Percentiles rank a stretch among this genome's conserved stretches.
These are phyloP conservation scores for Leishmania turanica DNA, from an alignment of 208 protist species.

Conservation along the genomic window DNA sequence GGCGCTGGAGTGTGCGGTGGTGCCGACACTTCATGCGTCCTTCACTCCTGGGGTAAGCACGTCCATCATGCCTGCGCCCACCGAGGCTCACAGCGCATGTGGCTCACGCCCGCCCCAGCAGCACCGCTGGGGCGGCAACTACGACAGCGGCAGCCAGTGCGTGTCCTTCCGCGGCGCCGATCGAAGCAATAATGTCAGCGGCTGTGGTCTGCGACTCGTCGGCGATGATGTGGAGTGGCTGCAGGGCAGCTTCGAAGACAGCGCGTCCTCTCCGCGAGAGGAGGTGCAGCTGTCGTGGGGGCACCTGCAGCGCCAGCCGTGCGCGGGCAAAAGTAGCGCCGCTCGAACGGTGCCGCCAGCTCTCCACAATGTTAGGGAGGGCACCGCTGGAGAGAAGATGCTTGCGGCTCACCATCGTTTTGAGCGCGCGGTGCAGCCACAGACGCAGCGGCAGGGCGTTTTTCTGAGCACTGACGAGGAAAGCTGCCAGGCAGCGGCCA, in stretches of 20 bases:
- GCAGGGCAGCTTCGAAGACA: neutral
- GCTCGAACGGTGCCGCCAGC: neutral
- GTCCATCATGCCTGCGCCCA: neutral
- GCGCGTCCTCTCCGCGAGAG: neutral
- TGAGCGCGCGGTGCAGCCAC: constrained; percentile 13
- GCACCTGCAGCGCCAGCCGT: neutral
- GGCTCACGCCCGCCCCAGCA: neutral
- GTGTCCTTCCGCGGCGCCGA: constrained; percentile 5
- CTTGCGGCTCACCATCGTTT: neutral
- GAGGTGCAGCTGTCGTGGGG: constrained; percentile 8
- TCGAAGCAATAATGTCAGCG: neutral
- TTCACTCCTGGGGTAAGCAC: constrained; percentile 9
- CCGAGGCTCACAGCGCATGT: neutral
- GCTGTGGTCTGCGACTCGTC: constrained; percentile 8
- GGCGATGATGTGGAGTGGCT: constrained; percentile 8
- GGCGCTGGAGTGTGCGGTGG: neutral
- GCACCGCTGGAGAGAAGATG: neutral
- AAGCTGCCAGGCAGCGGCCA: neutral
- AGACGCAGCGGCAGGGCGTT: neutral
- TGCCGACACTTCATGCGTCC: neutral
- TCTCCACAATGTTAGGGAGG: neutral
- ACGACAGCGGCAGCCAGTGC: constrained; percentile 7
- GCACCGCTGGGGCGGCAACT: constrained; percentile 2
- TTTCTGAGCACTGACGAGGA: neutral
- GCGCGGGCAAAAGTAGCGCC: neutral